These are phyloP conservation scores for Tetradesmus lagerheimii DNA, from an alignment of 139 green algal genomes.

Conservation along the genomic window DNA sequence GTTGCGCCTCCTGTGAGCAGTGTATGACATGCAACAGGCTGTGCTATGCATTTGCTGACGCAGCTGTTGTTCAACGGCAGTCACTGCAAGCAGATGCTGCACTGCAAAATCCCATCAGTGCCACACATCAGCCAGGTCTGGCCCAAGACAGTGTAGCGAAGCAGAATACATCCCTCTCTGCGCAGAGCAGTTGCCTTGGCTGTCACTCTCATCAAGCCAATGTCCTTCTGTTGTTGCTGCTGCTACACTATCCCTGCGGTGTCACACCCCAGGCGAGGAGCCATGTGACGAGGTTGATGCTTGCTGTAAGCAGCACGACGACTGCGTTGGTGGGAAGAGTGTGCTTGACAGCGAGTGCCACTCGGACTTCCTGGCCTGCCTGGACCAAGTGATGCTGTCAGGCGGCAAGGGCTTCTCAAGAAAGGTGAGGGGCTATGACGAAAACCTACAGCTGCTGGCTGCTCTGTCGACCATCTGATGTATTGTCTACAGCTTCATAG, in stretches of 20 bases:
- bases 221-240: background rate
- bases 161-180: background rate
- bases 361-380: background rate
- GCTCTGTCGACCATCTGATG: no score
- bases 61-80: background rate
- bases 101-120: no score
- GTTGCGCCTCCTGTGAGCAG: no score
- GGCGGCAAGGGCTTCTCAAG: background rate
- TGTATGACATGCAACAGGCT: no score
- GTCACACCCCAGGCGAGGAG: background rate
- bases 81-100: background rate
- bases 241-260: background rate
- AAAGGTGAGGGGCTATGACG: background rate
- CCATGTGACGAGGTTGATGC: background rate
- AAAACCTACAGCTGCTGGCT: no score
- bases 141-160: no score
- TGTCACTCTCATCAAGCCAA: background rate
- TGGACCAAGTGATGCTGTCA: background rate
- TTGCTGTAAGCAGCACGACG: background rate
- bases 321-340: background rate
- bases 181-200: background rate
- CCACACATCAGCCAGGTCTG: no score
- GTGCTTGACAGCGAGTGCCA: background rate
- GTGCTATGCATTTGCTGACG: background rate
- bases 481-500: no score